phyloP scores from a whole-genome alignment of 1,284 basidiomycete species.

The Xerocomus amazonicus region DNA sequence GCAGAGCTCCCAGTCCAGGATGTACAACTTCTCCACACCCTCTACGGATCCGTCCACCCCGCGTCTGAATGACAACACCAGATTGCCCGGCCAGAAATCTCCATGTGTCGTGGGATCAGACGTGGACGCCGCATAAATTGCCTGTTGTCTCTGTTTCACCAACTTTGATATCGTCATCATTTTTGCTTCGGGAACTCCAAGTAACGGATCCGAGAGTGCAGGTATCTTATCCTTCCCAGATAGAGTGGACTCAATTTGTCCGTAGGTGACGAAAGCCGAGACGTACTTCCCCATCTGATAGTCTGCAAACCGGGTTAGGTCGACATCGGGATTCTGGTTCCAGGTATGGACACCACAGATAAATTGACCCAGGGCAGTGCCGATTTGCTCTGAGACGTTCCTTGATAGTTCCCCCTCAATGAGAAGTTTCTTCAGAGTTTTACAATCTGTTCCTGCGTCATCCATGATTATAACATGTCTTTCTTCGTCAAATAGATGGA shows the following conservation, averaged over 20 bases:
- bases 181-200: conserved; percentile 37
- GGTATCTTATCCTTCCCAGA: conserved; percentile 33
- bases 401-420: conserved; percentile 35
- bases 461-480: conserved; percentile 56
- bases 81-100: conserved; percentile 67
- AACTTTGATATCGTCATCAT: conserved; percentile 38
- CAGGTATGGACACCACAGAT: conserved; percentile 46
- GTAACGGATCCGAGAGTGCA: conserved; percentile 38
- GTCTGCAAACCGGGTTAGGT: conserved; percentile 37
- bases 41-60: conserved; percentile 20
- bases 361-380: conserved; percentile 49
- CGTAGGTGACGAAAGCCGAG: conserved; percentile 46
- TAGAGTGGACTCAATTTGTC: conserved; percentile 44
- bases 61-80: conserved; percentile 39
- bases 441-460: conserved; percentile 44
- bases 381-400: conserved; percentile 42
- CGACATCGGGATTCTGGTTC: conserved; percentile 32
- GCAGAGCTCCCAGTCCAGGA: conserved; percentile 60
- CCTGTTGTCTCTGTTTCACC: conserved; percentile 33
- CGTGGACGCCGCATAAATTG: conserved; percentile 36
- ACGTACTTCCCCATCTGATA: conserved; percentile 43
- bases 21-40: conserved; percentile 38
- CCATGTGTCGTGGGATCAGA: conserved; percentile 39
- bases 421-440: conserved; percentile 50
- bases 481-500: conserved; percentile 48